phyloP scores from a whole-genome alignment of 345 rosid genomes.

The Noccaea bulbosa region DNA sequence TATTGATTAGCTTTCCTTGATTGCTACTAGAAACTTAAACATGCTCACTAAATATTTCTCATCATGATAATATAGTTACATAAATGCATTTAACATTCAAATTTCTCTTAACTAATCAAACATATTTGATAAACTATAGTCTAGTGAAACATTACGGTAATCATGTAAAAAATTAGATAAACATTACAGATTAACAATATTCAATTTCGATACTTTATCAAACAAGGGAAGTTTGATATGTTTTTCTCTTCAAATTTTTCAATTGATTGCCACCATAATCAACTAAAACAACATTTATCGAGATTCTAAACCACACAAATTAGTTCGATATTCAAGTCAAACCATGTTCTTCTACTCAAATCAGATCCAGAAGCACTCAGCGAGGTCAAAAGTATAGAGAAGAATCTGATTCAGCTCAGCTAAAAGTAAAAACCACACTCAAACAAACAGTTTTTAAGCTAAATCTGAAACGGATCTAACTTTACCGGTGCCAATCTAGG shows the following conservation, averaged over 20 bases:
- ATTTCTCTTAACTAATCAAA: not conserved
- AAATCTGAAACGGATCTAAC: constrained; percentile 23
- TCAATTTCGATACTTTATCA: not conserved
- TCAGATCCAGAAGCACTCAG: constrained; percentile 18
- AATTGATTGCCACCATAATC: not conserved
- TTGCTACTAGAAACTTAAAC: not conserved
- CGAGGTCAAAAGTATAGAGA: not conserved
- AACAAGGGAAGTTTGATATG: not conserved
- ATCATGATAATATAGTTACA: not conserved
- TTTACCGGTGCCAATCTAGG: constrained; percentile 88
- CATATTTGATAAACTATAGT: not conserved
- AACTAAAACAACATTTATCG: not conserved
- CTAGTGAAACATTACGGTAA: not conserved
- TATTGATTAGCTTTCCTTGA: not conserved
- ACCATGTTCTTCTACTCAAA: constrained; percentile 8
- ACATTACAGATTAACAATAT: not conserved
- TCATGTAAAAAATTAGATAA: not conserved
- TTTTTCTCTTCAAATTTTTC: not conserved
- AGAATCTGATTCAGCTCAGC: not conserved
- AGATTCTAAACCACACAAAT: not conserved
- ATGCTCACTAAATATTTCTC: not conserved
- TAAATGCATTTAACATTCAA: not conserved
- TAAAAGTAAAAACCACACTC: not conserved
- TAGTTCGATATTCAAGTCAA: not conserved
- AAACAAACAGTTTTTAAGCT: not conserved